These are phyloP conservation scores for Backusella mclennaniae DNA, from an alignment of 192 early-diverging fungal species.

Conservation along the genomic window DNA sequence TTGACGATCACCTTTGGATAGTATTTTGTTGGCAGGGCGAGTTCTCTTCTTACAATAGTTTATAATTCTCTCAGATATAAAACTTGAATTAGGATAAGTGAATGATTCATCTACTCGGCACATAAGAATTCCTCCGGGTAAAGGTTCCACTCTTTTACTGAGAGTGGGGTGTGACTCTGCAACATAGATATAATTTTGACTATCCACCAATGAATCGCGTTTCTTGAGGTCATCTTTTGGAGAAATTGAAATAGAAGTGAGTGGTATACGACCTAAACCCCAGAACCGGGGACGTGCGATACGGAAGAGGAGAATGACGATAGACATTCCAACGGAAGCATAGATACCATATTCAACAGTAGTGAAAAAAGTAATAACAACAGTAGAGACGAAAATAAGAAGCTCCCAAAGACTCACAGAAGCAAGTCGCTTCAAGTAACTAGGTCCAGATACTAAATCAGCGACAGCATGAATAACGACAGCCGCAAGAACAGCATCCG, in stretches of 20 bases:
- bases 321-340: constrained; percentile 66
- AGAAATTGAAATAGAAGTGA: not conserved
- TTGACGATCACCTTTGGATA: constrained; percentile 26
- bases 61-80: constrained; percentile 57
- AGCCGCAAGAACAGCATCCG: constrained; percentile 75
- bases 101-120: constrained; percentile 70
- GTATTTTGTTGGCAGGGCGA: not conserved
- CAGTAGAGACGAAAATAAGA: constrained; percentile 48
- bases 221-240: not conserved
- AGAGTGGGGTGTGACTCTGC: constrained; percentile 25
- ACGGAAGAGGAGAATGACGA: constrained; percentile 73
- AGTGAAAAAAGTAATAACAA: constrained; percentile 63
- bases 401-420: constrained; percentile 52
- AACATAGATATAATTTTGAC: constrained; percentile 34
- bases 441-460: constrained; percentile 68
- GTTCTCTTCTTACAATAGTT: constrained; percentile 28
- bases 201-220: not conserved
- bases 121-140: constrained; percentile 66
- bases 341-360: constrained; percentile 74
- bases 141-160: constrained; percentile 25
- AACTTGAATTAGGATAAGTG: constrained; percentile 73
- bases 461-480: constrained; percentile 90
- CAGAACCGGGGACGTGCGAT: constrained; percentile 72
- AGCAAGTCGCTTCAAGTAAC: constrained; percentile 62
- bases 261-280: constrained; percentile 43